Conservation (phyloP, 192 early-diverging fungal genomes). For the Backusella psychrophila region DNA sequence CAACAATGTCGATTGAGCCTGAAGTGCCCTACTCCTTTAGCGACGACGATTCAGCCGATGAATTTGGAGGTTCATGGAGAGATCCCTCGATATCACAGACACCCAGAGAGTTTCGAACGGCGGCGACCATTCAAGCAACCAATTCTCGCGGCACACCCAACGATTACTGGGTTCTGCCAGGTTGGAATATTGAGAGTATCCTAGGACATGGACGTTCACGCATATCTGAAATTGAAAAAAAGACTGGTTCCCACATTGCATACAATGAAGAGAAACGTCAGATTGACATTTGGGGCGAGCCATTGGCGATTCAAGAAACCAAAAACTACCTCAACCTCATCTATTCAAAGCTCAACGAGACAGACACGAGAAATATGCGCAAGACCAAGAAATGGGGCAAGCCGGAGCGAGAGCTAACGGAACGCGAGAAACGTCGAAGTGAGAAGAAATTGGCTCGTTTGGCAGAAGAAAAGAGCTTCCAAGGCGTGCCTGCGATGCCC, state of each 20-base stretch:
- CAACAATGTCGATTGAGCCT: conserved; percentile 12
- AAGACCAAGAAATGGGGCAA: conserved; percentile 38
- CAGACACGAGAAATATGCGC: not conserved
- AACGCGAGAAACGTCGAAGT: conserved; percentile 15
- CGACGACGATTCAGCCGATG: not conserved
- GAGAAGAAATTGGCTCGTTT: conserved; percentile 22
- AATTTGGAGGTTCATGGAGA: not conserved
- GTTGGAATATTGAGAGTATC: not conserved
- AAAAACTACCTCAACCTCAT: conserved; percentile 24
- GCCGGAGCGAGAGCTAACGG: conserved; percentile 35
- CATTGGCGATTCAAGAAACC: conserved; percentile 16
- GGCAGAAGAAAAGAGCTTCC: conserved; percentile 25
- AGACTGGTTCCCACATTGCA: conserved; percentile 24
- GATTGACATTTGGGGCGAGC: conserved; percentile 42
- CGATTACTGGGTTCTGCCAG: conserved; percentile 37
- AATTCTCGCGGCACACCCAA: conserved; percentile 18
- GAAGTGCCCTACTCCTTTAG: conserved; percentile 18
- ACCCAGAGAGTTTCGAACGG: not conserved
- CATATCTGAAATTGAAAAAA: conserved; percentile 22
- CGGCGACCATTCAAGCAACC: not conserved
- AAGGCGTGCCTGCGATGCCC: conserved; percentile 8
- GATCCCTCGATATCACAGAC: not conserved
- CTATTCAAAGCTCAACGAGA: not conserved
- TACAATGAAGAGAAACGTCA: conserved; percentile 33
- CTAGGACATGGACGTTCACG: conserved; percentile 19